Evolutionary conservation across 1,284 basidiomycete species (phyloP).

Genomic region (Erythrobasidium hasegawianum): DNA sequence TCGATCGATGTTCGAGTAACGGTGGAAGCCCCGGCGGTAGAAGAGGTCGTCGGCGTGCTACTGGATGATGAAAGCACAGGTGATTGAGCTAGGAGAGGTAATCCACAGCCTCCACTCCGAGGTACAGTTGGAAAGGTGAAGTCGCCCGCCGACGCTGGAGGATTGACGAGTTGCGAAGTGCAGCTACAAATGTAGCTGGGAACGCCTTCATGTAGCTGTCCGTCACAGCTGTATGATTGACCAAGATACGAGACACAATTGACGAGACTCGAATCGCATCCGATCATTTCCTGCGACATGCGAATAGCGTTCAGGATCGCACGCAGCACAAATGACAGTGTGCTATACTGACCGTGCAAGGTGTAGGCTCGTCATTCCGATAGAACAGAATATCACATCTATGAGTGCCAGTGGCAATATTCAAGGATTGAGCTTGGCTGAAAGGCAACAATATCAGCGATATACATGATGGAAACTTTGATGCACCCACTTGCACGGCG

Average conservation of each 20-base stretch:
- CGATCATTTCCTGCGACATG: conserved; percentile 35
- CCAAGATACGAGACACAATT: conserved; percentile 29
- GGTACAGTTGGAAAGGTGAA: conserved; percentile 28
- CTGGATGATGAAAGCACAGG: background rate
- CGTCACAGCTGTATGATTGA: conserved; percentile 21
- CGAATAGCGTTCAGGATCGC: no score
- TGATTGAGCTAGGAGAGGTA: background rate
- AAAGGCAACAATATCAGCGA: no score
- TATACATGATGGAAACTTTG: no score
- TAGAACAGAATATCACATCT: conserved; percentile 25
- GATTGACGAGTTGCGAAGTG: background rate
- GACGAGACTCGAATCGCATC: conserved; percentile 18
- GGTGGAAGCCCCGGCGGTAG: background rate
- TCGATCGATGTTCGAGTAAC: conserved; percentile 1
- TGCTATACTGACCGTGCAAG: conserved; percentile 25
- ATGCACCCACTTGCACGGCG: conserved; percentile 20
- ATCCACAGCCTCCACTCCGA: conserved; percentile 19
- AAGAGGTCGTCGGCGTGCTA: background rate
- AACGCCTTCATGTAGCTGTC: conserved; percentile 12
- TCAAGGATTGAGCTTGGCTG: conserved; percentile 13
- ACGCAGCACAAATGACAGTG: no score
- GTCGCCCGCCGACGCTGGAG: conserved; percentile 12
- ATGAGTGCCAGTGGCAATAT: conserved; percentile 12
- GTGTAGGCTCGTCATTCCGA: conserved; percentile 6
- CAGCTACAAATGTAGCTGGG: conserved; percentile 27